Conservation (phyloP, 257 asterid species). For the Verbascum thapsus region DNA sequence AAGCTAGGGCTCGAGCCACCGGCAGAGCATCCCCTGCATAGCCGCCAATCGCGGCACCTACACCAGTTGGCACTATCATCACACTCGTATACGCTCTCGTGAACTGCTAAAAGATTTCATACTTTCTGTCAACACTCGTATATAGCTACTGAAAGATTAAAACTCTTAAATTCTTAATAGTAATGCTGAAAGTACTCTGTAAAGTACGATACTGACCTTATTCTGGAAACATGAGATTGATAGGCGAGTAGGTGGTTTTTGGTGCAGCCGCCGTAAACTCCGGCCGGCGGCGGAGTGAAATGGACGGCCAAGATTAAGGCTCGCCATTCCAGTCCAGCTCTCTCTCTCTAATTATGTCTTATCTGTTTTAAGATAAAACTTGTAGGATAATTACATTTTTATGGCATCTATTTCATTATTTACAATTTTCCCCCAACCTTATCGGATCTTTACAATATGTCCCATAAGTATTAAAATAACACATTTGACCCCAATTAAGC, state of each 20-base stretch:
- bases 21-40: conserved; percentile 97
- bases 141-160: background rate
- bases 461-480: no score
- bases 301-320: conserved; percentile 41
- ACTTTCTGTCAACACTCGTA: background rate
- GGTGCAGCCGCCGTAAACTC: conserved; percentile 24
- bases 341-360: background rate
- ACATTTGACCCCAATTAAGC: no score
- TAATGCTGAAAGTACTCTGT: background rate
- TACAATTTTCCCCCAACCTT: no score
- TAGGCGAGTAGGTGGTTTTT: conserved; percentile 24
- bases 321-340: conserved; percentile 40
- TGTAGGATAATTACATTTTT: no score
- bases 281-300: conserved; percentile 37
- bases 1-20: conserved; percentile 78
- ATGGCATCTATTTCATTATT: no score
- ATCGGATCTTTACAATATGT: no score
- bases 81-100: conserved; percentile 84
- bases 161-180: background rate
- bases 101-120: conserved; percentile 39
- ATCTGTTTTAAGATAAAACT: background rate
- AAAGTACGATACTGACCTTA: conserved; percentile 44
- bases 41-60: conserved; percentile 94
- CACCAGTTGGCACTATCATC: conserved; percentile 94
- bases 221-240: conserved; percentile 41